phyloP scores from a whole-genome alignment of 768 basidiomycete genomes.

The Hydnum rufescens region DNA sequence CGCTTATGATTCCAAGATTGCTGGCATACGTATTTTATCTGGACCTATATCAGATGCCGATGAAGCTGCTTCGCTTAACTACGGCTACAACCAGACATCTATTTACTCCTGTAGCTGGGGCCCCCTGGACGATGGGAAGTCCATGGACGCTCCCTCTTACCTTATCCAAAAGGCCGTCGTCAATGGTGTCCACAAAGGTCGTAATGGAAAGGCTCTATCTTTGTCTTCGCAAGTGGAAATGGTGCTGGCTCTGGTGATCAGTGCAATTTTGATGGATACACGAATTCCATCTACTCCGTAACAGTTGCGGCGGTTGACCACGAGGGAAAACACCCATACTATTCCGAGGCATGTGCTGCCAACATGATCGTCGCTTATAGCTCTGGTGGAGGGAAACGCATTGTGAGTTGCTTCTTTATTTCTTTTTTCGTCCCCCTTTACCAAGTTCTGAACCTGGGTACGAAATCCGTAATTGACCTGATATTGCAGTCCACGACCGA shows the following conservation, averaged over 20 bases:
- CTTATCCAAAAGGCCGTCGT: constrained; percentile 86
- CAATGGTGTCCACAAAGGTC: constrained; percentile 81
- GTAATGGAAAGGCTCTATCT: constrained; percentile 77
- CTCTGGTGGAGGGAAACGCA: constrained; percentile 82
- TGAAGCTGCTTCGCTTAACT: constrained; percentile 89
- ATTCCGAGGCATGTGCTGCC: constrained; percentile 94
- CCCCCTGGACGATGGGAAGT: constrained; percentile 80
- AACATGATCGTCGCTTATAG: constrained; percentile 94
- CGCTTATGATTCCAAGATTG: constrained; percentile 77
- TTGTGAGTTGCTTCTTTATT: constrained; percentile 34
- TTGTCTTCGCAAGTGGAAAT: constrained; percentile 95
- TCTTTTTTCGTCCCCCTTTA: neutral
- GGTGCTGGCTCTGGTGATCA: constrained; percentile 83
- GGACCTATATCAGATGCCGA: constrained; percentile 89
- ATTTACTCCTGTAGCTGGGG: constrained; percentile 98
- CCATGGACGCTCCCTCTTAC: constrained; percentile 87
- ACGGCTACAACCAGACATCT: constrained; percentile 75
- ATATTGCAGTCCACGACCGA: constrained; percentile 77
- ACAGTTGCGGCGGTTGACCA: constrained; percentile 92
- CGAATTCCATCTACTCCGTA: constrained; percentile 90
- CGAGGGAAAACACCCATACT: constrained; percentile 86
- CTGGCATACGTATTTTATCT: constrained; percentile 88
- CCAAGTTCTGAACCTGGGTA: neutral
- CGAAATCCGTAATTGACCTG: constrained; percentile 6
- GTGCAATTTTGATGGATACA: constrained; percentile 99